Conservation (phyloP, 2,329 filamentous ascomycete species). For the Ophiostoma pallidulum region DNA sequence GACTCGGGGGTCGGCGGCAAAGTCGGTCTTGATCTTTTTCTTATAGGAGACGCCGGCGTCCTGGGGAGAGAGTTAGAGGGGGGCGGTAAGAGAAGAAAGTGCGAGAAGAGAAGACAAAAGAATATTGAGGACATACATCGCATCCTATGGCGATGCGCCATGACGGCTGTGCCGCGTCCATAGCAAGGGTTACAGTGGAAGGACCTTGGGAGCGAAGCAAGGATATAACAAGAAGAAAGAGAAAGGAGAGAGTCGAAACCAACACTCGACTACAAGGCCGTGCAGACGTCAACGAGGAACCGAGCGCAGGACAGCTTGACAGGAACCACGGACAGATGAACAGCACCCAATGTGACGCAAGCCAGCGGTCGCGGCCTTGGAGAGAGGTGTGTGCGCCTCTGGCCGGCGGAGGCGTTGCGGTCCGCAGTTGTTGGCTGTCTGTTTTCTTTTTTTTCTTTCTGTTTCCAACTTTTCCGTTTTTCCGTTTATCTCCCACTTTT, state of each 20-base stretch:
- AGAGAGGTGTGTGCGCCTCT: too few species aligned
- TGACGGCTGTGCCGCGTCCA: conserved; percentile 28
- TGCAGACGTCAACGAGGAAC: background rate
- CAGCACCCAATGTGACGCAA: too few species aligned
- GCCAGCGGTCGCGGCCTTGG: too few species aligned
- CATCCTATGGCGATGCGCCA: conserved; percentile 46
- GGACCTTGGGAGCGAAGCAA: background rate
- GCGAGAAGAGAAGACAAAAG: background rate
- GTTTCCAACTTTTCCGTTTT: too few species aligned
- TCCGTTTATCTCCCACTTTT: too few species aligned
- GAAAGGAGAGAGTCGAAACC: too few species aligned
- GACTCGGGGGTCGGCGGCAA: conserved; percentile 59
- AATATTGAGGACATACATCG: conserved; percentile 33
- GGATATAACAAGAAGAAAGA: background rate
- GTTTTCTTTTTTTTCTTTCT: background rate
- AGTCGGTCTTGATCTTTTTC: conserved; percentile 62
- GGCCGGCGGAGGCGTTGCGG: too few species aligned
- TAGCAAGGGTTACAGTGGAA: background rate
- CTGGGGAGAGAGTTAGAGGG: conserved; percentile 1
- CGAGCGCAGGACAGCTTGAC: background rate
- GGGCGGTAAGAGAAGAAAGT: background rate
- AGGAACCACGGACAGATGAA: too few species aligned
- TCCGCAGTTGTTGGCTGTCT: too few species aligned
- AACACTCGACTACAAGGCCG: too few species aligned
- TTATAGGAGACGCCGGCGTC: conserved; percentile 68